Evolutionary conservation across 768 basidiomycete species (phyloP), one percentile per base, ranked within the genome.

Genomic region (Gyrodon lividus): DNA sequence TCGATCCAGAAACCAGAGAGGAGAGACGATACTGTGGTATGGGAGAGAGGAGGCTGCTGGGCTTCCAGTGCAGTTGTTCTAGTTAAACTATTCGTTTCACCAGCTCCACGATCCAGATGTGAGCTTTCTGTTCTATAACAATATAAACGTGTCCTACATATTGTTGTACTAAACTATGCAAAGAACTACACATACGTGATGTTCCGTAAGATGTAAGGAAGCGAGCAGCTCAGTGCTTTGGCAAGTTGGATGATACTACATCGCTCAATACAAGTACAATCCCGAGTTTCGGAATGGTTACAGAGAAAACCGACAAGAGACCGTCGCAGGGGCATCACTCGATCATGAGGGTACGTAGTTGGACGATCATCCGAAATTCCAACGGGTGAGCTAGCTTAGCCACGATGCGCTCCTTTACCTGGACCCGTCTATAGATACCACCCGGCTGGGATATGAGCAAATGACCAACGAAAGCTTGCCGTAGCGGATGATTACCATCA

Each of bases 61-160:
- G 93, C 1, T 94, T 95, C 72, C 92, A 95, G 67, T 97, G 93
- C 67, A 93, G 91, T 58, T 95, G 93, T 64, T 94, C 92, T 19
- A 93, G 90, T 68, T 92, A 66, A 76, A 54, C 35, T 43, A 24
- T 10, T 10, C 17, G 19, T 44, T 24, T 14, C 22, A 41, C 28
- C 7, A 1, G 12, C 31, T 14, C 1, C 31, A 31, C 31, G 31
- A 9, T 41, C 39, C 23, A 9, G 17, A 41, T 41, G 20, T 6
- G 20, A 39, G 7, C 38, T 8, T 40, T 20, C 3, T 23, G 3
- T 16, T 22, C 19, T 41, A 20, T 41, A 41, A 19, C 19, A 10
- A 8, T 40, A 40, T 10, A 30, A 26, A 26, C 24, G 7, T 26
- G 24, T 26, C 7, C 24, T 7, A n/a, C 7, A 4, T 26, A 26